Percentiles rank a stretch among this genome's conserved stretches.
Evolutionary conservation across 768 basidiomycete genomes (phyloP).

Genomic region (Leccinum obscurum): DNA sequence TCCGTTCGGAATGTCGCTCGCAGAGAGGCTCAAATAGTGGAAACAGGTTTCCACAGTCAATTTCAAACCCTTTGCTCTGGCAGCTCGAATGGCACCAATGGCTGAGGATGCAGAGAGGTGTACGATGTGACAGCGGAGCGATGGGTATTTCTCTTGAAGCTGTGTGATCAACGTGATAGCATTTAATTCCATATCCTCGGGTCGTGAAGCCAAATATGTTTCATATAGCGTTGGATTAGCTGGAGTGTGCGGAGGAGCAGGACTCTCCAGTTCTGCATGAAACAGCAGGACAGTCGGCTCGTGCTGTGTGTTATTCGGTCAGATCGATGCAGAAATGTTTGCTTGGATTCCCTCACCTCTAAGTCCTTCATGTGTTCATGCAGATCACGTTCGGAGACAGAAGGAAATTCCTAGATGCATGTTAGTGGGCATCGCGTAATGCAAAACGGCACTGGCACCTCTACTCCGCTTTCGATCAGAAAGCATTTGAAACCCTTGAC

Average conservation of each 20-base stretch:
- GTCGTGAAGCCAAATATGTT: constrained; percentile 86
- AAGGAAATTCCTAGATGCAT: constrained; percentile 83
- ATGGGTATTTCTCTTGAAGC: constrained; percentile 61
- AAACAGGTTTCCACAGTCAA: constrained; percentile 97
- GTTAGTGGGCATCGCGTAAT: constrained; percentile 7
- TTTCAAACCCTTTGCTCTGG: constrained; percentile 60
- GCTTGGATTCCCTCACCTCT: constrained; percentile 45
- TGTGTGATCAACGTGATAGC: constrained; percentile 78
- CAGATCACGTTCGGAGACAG: constrained; percentile 72
- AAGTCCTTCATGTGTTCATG: constrained; percentile 69
- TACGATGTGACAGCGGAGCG: constrained; percentile 87
- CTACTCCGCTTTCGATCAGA: constrained; percentile 92
- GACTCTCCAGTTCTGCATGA: constrained; percentile 82
- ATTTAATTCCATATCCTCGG: constrained; percentile 72
- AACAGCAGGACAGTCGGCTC: constrained; percentile 77
- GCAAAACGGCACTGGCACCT: constrained; percentile 47
- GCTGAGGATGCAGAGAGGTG: constrained; percentile 89
- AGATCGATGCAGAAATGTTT: constrained; percentile 8
- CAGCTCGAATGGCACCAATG: constrained; percentile 72
- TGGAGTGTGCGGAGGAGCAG: constrained; percentile 16
- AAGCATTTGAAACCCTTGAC: constrained; percentile 98
- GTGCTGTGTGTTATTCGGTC: constrained; percentile 49
- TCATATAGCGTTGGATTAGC: constrained; percentile 59
- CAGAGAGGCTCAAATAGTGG: constrained; percentile 85
- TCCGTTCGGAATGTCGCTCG: constrained; percentile 71